Evolutionary conservation across 192 early-diverging fungal species (phyloP), one percentile per base, ranked within the genome.

Genomic region (Entomortierella parvispora): DNA sequence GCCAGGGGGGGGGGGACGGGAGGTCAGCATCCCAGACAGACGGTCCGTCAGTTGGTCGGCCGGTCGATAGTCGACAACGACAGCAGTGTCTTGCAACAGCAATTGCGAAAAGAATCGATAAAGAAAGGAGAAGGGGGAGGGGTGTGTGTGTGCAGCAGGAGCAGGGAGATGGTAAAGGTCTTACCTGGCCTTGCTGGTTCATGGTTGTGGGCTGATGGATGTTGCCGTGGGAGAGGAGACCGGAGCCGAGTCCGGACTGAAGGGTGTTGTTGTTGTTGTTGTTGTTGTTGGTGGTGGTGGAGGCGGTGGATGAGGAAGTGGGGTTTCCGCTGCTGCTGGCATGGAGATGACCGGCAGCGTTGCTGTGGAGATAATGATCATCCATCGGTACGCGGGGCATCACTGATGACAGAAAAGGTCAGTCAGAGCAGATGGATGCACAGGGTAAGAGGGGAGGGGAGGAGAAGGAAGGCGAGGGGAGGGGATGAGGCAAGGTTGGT

Each of bases 131-230:
- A n/a, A n/a, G n/a, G n/a, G n/a, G n/a, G n/a, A n/a, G n/a, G n/a
- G n/a, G n/a, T n/a, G n/a, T n/a, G n/a, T n/a, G n/a, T n/a, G n/a
- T n/a, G n/a, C n/a, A n/a, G n/a, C n/a, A n/a, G n/a, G 32, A 22
- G 28, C 17, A 26, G 28, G 42, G 45, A n/a, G n/a, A n/a, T n/a
- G n/a, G n/a, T n/a, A n/a, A n/a, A n/a, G n/a, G n/a, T n/a, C n/a
- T 54, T 63, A 90, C 88, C 70, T 90, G 87, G 26, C 88, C 89
- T 9, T 84, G 88, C 59, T 90, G 88, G 68, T 84, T 89, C 60
- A 86, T 89, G 31, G 89, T 90, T 33, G 87, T 81, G 44, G 90
- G 90, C 66, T 91, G 90, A 75, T 84, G 86, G 33, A 92, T 37
- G 32, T 60, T 67, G 59, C 58, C 64, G 48, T 60, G 37, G 25